phyloP scores from a whole-genome alignment of 2,329 filamentous ascomycete genomes.

The Huntiella abstrusa region DNA sequence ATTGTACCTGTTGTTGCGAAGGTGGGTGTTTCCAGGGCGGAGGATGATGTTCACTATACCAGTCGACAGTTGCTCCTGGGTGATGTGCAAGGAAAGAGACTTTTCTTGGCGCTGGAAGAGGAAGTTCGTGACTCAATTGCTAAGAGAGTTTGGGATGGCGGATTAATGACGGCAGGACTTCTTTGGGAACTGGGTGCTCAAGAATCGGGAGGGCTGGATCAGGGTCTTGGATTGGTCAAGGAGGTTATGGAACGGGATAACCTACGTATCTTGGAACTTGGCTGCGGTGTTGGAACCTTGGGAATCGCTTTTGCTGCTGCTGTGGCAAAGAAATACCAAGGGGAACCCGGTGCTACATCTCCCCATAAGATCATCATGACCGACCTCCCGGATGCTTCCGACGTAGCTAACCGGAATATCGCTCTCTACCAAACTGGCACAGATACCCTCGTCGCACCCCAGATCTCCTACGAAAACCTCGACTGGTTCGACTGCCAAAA shows the following conservation, averaged over 20 bases:
- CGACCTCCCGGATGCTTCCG: slow-evolving; percentile 35
- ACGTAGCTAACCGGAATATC: slow-evolving; percentile 30
- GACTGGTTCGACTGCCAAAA: slow-evolving; percentile 35
- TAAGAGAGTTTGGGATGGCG: slow-evolving; percentile 40
- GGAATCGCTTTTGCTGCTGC: slow-evolving; percentile 29
- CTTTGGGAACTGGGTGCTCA: slow-evolving; percentile 13
- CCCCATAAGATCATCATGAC: slow-evolving; percentile 29
- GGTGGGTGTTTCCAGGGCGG: slow-evolving; percentile 1
- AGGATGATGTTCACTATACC: slow-evolving; percentile 6
- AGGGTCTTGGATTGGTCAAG: background rate
- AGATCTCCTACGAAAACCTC: slow-evolving; percentile 32
- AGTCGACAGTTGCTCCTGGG: slow-evolving; percentile 10
- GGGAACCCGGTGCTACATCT: background rate
- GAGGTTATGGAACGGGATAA: slow-evolving; percentile 1
- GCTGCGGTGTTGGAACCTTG: slow-evolving; percentile 36
- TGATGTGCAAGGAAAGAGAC: slow-evolving; percentile 9
- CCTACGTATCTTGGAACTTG: slow-evolving; percentile 29
- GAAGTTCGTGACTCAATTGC: slow-evolving; percentile 42
- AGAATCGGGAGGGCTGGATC: background rate
- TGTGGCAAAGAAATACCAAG: slow-evolving; percentile 14
- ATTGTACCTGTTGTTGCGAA: slow-evolving; percentile 10
- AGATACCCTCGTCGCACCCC: slow-evolving; percentile 9
- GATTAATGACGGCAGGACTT: slow-evolving; percentile 26
- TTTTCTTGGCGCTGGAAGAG: slow-evolving; percentile 24
- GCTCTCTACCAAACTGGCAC: slow-evolving; percentile 13